Conservation (phyloP, 192 early-diverging fungal species). For the Backusella mclennaniae region DNA sequence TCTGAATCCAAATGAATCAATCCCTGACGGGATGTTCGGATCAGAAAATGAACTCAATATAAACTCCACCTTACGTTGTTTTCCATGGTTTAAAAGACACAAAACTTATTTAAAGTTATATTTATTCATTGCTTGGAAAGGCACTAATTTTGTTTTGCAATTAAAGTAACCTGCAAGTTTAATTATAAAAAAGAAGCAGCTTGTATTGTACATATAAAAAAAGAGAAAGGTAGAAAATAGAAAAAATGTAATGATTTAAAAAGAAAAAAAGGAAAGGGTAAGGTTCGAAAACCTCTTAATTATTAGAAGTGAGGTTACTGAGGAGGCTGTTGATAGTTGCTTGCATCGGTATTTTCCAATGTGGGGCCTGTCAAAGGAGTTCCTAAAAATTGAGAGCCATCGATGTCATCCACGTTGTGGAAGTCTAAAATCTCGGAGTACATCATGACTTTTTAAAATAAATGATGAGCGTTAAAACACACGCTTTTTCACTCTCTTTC, state of each 20-base stretch:
- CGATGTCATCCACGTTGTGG: conserved; percentile 56
- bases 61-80: background rate
- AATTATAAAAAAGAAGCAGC: background rate
- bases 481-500: background rate
- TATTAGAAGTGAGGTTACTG: background rate
- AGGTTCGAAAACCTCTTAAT: background rate
- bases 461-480: background rate
- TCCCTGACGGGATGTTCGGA: background rate
- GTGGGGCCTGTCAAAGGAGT: conserved; percentile 38
- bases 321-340: background rate
- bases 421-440: conserved; percentile 81
- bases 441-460: conserved; percentile 63
- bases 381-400: conserved; percentile 37
- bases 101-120: background rate
- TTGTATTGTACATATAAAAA: conserved; percentile 6
- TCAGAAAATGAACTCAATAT: background rate
- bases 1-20: background rate
- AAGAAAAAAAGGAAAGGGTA: background rate
- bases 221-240: background rate
- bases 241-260: too few relatives aligned
- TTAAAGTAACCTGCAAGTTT: background rate
- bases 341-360: background rate
- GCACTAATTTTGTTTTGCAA: background rate
- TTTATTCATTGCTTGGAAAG: background rate
- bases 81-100: background rate